Conservation (phyloP, 768 basidiomycete species). For the Gloeophyllum trabeum region DNA sequence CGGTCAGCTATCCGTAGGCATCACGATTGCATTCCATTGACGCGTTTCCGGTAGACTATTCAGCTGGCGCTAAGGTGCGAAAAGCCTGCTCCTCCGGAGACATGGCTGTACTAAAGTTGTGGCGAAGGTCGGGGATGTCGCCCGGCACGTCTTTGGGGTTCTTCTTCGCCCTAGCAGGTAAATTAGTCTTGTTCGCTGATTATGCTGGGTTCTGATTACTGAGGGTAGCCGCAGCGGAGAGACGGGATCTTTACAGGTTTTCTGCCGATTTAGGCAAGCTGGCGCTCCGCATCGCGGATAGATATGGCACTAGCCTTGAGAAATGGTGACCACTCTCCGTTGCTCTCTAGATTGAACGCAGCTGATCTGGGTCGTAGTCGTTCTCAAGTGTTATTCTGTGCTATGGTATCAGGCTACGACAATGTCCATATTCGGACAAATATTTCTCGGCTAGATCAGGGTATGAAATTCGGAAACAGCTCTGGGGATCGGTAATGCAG, state of each 20-base stretch:
- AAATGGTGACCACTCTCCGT: conserved; percentile 39
- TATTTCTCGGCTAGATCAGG: conserved; percentile 46
- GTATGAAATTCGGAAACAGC: conserved; percentile 52
- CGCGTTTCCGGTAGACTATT: conserved; percentile 33
- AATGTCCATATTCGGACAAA: conserved; percentile 55
- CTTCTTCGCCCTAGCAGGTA: conserved; percentile 52
- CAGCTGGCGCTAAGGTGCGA: conserved; percentile 49
- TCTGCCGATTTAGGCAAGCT: conserved; percentile 57
- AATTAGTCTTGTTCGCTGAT: neutral
- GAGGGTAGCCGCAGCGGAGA: conserved; percentile 44
- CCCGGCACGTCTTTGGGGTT: conserved; percentile 62
- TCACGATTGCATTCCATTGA: neutral
- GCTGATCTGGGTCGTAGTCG: conserved; percentile 26
- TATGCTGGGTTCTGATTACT: neutral
- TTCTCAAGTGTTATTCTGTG: conserved; percentile 47
- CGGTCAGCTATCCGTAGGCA: conserved; percentile 29
- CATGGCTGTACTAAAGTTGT: neutral
- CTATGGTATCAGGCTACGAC: conserved; percentile 59
- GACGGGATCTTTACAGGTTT: conserved; percentile 53
- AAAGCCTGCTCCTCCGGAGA: too few species aligned
- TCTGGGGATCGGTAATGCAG: conserved; percentile 68
- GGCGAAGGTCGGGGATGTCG: conserved; percentile 49
- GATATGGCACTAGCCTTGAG: conserved; percentile 49
- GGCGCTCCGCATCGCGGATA: conserved; percentile 56
- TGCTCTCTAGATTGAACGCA: neutral